These are phyloP conservation scores for Aureobasidium sp. DNA, from an alignment of 2,329 filamentous ascomycete genomes.

Conservation along the genomic window DNA sequence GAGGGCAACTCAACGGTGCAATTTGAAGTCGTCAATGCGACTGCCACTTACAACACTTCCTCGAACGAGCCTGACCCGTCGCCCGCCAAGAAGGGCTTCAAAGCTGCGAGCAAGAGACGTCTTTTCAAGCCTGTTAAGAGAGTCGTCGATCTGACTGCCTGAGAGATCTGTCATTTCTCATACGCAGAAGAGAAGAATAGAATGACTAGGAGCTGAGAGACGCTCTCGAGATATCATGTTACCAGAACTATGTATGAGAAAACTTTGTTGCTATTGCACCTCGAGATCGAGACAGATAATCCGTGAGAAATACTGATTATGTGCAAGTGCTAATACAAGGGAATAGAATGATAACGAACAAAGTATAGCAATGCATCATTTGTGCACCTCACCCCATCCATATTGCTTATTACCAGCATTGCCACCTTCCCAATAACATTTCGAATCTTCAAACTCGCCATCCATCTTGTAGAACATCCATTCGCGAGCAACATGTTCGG, in stretches of 20 bases:
- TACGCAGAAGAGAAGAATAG: background rate
- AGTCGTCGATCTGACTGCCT: background rate
- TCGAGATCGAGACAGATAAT: background rate
- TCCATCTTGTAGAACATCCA: conserved; percentile 32
- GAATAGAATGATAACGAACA: background rate
- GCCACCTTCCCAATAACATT: conserved; percentile 33
- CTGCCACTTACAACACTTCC: conserved; percentile 15
- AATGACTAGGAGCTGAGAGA: background rate
- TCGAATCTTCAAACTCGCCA: conserved; percentile 33
- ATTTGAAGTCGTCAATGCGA: conserved; percentile 8
- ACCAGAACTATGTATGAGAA: too few relatives aligned
- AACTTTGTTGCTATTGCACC: too few relatives aligned
- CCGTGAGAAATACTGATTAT: too few relatives aligned
- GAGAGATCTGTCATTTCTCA: background rate
- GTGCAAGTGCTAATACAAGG: background rate
- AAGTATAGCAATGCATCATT: background rate
- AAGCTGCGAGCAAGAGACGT: conserved; percentile 10
- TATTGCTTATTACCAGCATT: conserved; percentile 23
- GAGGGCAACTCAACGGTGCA: conserved; percentile 30
- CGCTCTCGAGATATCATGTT: background rate
- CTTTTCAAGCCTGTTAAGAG: conserved; percentile 10
- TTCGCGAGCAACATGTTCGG: conserved; percentile 27
- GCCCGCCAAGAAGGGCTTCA: background rate
- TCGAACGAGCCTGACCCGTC: conserved; percentile 11
- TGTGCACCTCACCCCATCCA: conserved; percentile 21